A percentile compares a stretch with the other conserved stretches of the same genome.
phyloP scores from a whole-genome alignment of 192 early-diverging fungal species.

The Backusella circina region DNA sequence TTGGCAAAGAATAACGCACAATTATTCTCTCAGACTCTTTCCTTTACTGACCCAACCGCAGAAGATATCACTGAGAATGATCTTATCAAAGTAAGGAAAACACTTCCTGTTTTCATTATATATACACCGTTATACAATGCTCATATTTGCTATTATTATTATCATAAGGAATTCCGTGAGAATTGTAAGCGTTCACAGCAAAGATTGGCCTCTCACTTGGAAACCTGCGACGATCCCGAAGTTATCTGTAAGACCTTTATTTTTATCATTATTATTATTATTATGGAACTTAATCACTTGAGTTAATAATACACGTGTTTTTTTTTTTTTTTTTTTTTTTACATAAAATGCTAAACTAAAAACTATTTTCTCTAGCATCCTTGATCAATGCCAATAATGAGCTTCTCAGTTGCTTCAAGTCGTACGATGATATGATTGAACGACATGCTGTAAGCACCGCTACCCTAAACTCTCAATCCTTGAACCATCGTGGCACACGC shows the following conservation, averaged over 20 bases:
- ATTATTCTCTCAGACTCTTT: conserved; percentile 49
- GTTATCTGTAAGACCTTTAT: conserved; percentile 35
- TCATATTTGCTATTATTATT: too few species aligned
- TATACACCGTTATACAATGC: too few species aligned
- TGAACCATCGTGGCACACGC: conserved; percentile 10
- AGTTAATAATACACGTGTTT: not conserved
- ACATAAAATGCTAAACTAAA: not conserved
- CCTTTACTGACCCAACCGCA: conserved; percentile 51
- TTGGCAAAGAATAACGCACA: conserved; percentile 52
- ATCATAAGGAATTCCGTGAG: conserved; percentile 49
- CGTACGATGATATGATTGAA: conserved; percentile 59
- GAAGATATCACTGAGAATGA: conserved; percentile 55
- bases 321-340: too few species aligned
- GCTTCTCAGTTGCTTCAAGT: conserved; percentile 47
- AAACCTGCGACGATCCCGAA: conserved; percentile 29
- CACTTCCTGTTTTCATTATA: not conserved
- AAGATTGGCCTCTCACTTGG: conserved; percentile 38
- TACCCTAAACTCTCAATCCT: conserved; percentile 38
- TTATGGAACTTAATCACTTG: not conserved
- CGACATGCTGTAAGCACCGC: conserved; percentile 39
- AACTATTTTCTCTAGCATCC: conserved; percentile 33
- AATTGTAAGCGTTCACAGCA: conserved; percentile 46
- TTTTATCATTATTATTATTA: not conserved
- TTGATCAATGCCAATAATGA: conserved; percentile 52
- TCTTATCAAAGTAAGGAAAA: conserved; percentile 41